Evolutionary conservation across 805 yeast genomes (phyloP), one percentile per base, ranked within the genome.

Genomic region (Schwanniomyces polymorphus): DNA sequence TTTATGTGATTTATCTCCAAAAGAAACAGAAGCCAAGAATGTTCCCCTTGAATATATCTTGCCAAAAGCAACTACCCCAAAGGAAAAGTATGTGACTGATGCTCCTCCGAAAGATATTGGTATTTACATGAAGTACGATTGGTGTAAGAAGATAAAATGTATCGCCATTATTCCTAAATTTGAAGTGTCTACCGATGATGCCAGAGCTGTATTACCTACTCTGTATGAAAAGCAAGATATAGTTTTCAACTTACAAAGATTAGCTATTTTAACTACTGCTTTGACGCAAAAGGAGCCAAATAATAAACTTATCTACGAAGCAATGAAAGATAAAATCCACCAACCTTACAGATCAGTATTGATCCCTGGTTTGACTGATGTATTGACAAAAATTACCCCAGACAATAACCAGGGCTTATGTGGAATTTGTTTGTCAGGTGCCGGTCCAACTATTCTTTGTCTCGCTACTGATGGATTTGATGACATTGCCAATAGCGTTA

Each of bases 301-400:
- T 61, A 80, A 95, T 27, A 84, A 83, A 48, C 75, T 91, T 54
- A 91, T 94, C 55, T 91, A 87, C 67, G 86, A 92, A 51, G 89
- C 98, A 14, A 94, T 94, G 98, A 96, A 90, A 71, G 99, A 94
- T 68, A 85, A 86, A 61, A 80, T 94, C 34, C 99, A 94, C 70
- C 99, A 94, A 68, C 97, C 97, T n/a, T 94, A 92, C 78, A 81
- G 99, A 62, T 84, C 91, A 61, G 84, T 85, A 11, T 78, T 92
- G 56, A 89, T 94, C 48, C 99, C 99, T 4, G 99, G 98, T 0
- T 78, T 94, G 46, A 76, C 86, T 9, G 90, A 88, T 51, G 89
- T 94, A 42, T 76, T 94, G 56, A 74, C 82, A 6, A 77, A 86
- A 11, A 85, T 94, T 43, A 88, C 95, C 0, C 97, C 98, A 38